Conservation (phyloP, 2,329 filamentous ascomycete species). For the Colletotrichum salicis region DNA sequence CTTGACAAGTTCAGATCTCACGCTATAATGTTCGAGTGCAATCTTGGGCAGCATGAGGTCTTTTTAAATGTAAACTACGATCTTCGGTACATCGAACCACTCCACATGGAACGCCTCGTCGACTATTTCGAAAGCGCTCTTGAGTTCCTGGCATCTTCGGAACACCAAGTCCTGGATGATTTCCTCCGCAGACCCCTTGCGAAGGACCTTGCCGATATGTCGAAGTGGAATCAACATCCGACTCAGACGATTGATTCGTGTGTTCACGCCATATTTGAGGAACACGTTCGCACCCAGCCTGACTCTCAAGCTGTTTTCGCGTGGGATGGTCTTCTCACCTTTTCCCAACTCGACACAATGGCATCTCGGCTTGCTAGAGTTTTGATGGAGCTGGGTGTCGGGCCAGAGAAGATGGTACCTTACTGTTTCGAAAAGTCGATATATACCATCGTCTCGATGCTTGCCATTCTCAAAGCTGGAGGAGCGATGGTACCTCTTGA, state of each 20-base stretch:
- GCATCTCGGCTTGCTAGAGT: constrained; percentile 35
- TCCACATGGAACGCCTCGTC: constrained; percentile 1
- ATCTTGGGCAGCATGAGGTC: neutral
- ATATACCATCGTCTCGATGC: constrained; percentile 42
- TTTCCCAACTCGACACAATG: constrained; percentile 35
- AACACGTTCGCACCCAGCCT: neutral
- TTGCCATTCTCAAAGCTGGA: constrained; percentile 46
- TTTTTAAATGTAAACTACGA: constrained; percentile 21
- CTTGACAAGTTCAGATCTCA: constrained; percentile 29
- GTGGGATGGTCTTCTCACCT: constrained; percentile 40
- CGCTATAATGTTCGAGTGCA: constrained; percentile 28
- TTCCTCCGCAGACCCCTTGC: neutral
- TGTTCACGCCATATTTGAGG: constrained; percentile 13
- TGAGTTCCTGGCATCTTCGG: constrained; percentile 1
- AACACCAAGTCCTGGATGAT: neutral
- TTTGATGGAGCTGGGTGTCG: constrained; percentile 37
- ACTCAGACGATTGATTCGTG: neutral
- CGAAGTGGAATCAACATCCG: neutral
- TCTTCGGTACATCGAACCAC: neutral
- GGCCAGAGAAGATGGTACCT: constrained; percentile 38
- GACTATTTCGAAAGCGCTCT: constrained; percentile 25
- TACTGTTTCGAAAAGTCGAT: constrained; percentile 44
- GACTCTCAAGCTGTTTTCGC: constrained; percentile 31
- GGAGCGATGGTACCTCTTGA: constrained; percentile 46
- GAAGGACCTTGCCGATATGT: neutral